phyloP scores from a whole-genome alignment of 106 monocot genomes.

The Dendrobium catenatum region DNA sequence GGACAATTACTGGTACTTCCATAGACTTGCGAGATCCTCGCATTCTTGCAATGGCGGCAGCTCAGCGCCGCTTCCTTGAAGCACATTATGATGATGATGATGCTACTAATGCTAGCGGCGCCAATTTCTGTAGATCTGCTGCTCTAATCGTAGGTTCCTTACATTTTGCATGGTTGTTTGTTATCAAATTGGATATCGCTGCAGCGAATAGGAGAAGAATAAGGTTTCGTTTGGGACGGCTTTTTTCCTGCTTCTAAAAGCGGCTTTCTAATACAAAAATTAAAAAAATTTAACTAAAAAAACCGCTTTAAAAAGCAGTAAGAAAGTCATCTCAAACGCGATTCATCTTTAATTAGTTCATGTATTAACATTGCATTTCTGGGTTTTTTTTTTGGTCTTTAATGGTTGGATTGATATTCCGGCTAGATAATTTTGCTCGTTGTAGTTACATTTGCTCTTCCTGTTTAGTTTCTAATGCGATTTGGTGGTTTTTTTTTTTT shows the following conservation, averaged over 20 bases:
- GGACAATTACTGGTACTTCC: conserved; percentile 61
- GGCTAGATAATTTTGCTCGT: not conserved
- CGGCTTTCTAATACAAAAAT: no score
- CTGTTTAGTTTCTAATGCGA: not conserved
- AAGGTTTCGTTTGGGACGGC: not conserved
- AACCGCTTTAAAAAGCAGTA: no score
- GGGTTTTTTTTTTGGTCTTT: not conserved
- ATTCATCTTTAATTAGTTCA: not conserved
- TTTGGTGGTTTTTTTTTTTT: not conserved
- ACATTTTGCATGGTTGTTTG: not conserved
- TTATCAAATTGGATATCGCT: not conserved
- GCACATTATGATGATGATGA: conserved; percentile 80
- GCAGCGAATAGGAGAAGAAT: not conserved
- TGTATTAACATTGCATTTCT: not conserved
- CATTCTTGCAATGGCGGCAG: conserved; percentile 67
- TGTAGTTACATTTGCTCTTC: not conserved
- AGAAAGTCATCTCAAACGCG: no score
- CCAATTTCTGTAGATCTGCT: conserved; percentile 76
- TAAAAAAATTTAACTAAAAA: no score
- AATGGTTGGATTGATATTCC: not conserved
- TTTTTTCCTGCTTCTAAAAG: no score
- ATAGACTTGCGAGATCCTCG: conserved; percentile 69
- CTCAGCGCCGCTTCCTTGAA: conserved; percentile 68
- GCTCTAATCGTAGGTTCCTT: conserved; percentile 57
- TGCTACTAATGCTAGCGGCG: conserved; percentile 71